phyloP scores from a whole-genome alignment of 148 eudicot species.

The Polygonum aviculare region DNA sequence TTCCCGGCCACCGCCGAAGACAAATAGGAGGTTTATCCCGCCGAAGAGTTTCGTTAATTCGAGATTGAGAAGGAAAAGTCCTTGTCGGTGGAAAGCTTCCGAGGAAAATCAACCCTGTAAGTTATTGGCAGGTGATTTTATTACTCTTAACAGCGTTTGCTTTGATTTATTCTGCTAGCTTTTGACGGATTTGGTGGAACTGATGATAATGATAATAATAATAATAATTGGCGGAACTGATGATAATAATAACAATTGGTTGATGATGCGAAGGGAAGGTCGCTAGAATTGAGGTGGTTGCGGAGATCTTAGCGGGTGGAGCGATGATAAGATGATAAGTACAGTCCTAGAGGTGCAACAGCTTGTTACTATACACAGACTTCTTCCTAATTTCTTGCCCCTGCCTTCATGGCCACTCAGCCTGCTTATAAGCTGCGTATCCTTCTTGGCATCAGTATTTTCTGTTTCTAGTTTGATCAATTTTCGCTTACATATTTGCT shows the following conservation, averaged over 20 bases:
- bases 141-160: not conserved
- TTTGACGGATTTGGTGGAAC: not conserved
- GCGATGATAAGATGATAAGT: constrained; percentile 17
- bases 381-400: not conserved
- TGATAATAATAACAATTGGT: not conserved
- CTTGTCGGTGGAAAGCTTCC: not conserved
- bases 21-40: not conserved
- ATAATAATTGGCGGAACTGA: not conserved
- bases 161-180: not conserved
- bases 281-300: constrained; percentile 5
- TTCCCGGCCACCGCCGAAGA: not conserved
- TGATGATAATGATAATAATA: not conserved
- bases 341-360: not conserved
- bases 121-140: constrained; percentile 4
- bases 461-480: not conserved
- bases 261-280: not conserved
- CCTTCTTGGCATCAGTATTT: constrained; percentile 43
- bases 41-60: not conserved
- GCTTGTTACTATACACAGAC: not conserved
- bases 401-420: constrained; percentile 48
- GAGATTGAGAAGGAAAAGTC: not conserved
- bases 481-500: not conserved
- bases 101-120: not conserved
- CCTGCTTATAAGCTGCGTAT: constrained; percentile 99
- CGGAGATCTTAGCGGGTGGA: constrained; percentile 26